Evolutionary conservation across 1,284 basidiomycete genomes (phyloP).

Genomic region (Microbotryomycetes sp.): DNA sequence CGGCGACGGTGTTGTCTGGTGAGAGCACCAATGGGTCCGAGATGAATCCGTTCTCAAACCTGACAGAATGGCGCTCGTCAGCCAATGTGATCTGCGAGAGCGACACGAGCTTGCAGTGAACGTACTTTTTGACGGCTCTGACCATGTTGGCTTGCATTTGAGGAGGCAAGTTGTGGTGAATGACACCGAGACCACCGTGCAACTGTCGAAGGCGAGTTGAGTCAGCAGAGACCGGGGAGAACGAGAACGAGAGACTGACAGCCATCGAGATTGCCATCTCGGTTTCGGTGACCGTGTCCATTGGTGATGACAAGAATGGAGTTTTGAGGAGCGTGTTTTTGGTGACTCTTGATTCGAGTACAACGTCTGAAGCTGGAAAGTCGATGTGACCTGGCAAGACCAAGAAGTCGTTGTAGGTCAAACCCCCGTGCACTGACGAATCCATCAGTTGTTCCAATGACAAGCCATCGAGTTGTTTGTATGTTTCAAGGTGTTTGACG

Average conservation of each 20-base stretch:
- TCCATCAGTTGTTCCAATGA: conserved; percentile 83
- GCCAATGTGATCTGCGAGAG: neutral
- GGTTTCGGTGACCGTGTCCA: conserved; percentile 98
- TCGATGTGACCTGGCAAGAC: conserved; percentile 84
- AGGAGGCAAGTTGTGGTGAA: conserved; percentile 92
- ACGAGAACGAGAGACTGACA: conserved; percentile 48
- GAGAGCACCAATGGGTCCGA: conserved; percentile 84
- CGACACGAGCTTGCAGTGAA: neutral
- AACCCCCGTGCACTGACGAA: conserved; percentile 76
- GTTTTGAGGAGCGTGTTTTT: conserved; percentile 80
- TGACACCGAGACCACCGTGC: conserved; percentile 94
- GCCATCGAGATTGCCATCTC: conserved; percentile 97
- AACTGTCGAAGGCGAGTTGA: conserved; percentile 50
- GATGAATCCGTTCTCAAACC: conserved; percentile 96
- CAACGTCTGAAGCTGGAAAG: conserved; percentile 76
- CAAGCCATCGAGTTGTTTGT: conserved; percentile 76
- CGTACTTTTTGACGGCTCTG: conserved; percentile 80
- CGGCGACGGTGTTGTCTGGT: conserved; percentile 70
- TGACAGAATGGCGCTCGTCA: neutral
- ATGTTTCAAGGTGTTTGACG: conserved; percentile 64
- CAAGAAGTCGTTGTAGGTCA: conserved; percentile 70
- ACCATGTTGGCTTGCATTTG: conserved; percentile 93
- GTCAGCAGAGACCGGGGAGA: neutral
- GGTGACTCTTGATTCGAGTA: conserved; percentile 80
- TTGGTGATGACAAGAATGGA: conserved; percentile 95